Percentiles rank a stretch among this genome's conserved stretches.
Conservation (phyloP, 139 green algal species). For the Dunaliella primolecta region DNA sequence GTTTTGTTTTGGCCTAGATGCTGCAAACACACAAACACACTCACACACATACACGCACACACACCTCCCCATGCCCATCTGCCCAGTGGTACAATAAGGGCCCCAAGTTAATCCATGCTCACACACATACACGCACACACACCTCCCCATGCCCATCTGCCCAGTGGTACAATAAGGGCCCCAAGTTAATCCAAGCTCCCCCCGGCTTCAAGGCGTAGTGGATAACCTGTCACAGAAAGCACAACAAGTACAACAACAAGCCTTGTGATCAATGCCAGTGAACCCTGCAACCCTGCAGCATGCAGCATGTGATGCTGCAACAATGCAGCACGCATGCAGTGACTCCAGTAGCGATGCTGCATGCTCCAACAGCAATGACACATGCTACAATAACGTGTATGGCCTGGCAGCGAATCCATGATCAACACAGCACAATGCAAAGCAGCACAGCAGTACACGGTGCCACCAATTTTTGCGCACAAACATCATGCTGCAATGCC, state of each 20-base stretch:
- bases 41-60: not conserved
- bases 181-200: slow-evolving; percentile 88
- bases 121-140: no score
- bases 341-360: no score
- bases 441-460: no score
- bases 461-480: no score
- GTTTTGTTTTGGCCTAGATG: no score
- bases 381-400: no score
- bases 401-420: no score
- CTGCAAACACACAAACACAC: not conserved
- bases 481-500: no score
- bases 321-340: no score
- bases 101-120: slow-evolving; percentile 89
- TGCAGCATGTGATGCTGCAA: not conserved
- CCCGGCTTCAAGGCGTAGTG: slow-evolving; percentile 46
- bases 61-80: not conserved
- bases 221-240: slow-evolving; percentile 58
- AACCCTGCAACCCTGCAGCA: no score
- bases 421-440: no score
- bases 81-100: slow-evolving; percentile 95
- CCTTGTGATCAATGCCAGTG: not conserved
- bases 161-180: slow-evolving; percentile 96
- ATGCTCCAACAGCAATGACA: no score
- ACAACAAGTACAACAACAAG: not conserved
- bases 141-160: slow-evolving; percentile 44